phyloP scores from a whole-genome alignment of 495 filamentous ascomycete species.

The Penicillium macrosclerotiorum region DNA sequence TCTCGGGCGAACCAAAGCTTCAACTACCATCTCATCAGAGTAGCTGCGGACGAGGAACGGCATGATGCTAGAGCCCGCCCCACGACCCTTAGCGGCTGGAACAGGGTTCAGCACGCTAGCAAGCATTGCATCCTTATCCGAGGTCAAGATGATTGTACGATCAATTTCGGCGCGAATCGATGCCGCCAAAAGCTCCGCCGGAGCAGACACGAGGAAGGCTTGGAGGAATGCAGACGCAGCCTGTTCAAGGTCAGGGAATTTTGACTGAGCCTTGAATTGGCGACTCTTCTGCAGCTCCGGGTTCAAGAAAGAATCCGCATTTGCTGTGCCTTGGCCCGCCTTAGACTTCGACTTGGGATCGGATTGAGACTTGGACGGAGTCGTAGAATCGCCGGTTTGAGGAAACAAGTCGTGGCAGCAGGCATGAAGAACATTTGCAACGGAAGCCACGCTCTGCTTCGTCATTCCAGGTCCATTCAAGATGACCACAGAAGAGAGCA shows the following conservation, averaged over 20 bases:
- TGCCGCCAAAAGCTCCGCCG: conserved; percentile 58
- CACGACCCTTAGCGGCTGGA: conserved; percentile 53
- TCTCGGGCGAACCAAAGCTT: conserved; percentile 67
- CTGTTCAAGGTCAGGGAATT: conserved; percentile 28
- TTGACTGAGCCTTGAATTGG: conserved; percentile 14
- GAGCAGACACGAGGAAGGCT: conserved; percentile 55
- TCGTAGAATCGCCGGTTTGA: conserved; percentile 31
- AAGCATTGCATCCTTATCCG: conserved; percentile 65
- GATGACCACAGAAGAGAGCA: conserved; percentile 55
- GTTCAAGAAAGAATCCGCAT: conserved; percentile 56
- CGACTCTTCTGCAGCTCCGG: conserved; percentile 30
- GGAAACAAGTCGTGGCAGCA: conserved; percentile 66
- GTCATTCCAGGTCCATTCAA: conserved; percentile 61
- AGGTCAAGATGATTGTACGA: conserved; percentile 68
- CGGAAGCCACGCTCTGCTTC: conserved; percentile 56
- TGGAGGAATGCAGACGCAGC: conserved; percentile 63
- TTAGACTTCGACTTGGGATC: conserved; percentile 38
- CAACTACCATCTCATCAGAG: conserved; percentile 60
- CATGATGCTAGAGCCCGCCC: conserved; percentile 64
- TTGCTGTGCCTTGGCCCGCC: conserved; percentile 35
- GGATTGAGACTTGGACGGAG: conserved; percentile 23
- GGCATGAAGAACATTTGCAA: conserved; percentile 54
- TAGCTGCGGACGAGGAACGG: conserved; percentile 68
- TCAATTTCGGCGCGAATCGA: conserved; percentile 70
- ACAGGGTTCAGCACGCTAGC: conserved; percentile 78